phyloP scores from a whole-genome alignment of 140 eudicot genomes.

The Ambrosia hybrid region DNA sequence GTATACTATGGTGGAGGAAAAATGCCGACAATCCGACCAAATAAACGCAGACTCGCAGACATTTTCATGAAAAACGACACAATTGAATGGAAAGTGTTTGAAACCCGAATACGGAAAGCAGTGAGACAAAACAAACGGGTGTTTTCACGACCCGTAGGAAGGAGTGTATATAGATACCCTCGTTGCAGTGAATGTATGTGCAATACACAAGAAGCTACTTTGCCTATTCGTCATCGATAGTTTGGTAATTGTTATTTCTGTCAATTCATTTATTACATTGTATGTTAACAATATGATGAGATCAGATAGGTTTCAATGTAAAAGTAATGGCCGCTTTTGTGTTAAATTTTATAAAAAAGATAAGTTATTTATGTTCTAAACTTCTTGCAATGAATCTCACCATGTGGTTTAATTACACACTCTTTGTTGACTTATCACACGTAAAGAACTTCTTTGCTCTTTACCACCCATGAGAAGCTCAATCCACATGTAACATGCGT shows the following conservation, averaged over 20 bases:
- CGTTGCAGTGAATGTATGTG: conserved; percentile 94
- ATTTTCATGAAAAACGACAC: conserved; percentile 83
- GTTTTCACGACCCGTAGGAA: conserved; percentile 75
- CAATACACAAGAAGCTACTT: conserved; percentile 39
- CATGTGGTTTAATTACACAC: no score
- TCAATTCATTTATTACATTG: conserved; percentile 27
- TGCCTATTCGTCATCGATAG: conserved; percentile 27
- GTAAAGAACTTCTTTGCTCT: no score
- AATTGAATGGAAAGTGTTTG: conserved; percentile 86
- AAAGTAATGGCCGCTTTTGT: background rate
- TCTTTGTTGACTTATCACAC: no score
- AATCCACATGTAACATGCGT: no score
- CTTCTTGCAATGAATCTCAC: no score
- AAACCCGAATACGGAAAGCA: conserved; percentile 84
- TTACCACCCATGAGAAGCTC: no score
- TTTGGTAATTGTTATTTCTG: background rate
- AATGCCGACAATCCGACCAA: conserved; percentile 94
- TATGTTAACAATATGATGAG: background rate
- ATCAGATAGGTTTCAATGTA: conserved; percentile 13
- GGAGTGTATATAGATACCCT: conserved; percentile 97
- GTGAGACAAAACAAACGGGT: conserved; percentile 90
- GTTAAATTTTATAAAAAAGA: background rate
- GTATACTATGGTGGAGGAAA: conserved; percentile 89
- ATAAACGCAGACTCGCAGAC: conserved; percentile 97
- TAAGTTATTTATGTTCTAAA: background rate